Evolutionary conservation across 495 filamentous ascomycete species (phyloP).

Genomic region (Hypomontagnella submonticulosa): DNA sequence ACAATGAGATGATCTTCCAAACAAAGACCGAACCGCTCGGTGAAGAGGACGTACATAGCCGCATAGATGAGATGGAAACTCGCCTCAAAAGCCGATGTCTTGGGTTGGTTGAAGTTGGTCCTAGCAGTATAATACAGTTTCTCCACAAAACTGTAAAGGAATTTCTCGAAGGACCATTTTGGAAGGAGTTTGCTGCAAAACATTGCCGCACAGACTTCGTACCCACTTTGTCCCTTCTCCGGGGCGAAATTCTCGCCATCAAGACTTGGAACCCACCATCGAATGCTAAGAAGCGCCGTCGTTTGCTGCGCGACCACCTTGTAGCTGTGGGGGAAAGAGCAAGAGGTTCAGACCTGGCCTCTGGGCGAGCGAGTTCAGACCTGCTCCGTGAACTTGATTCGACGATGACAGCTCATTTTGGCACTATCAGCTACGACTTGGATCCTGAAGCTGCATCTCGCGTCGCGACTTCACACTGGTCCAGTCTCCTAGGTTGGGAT

Average conservation of each 20-base stretch:
- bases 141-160: constrained; percentile 1
- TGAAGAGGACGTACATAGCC: neutral
- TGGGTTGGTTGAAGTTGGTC: constrained; percentile 3
- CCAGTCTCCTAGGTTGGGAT: no score
- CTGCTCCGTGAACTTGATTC: no score
- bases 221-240: neutral
- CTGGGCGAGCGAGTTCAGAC: no score
- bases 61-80: constrained; percentile 1
- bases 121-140: neutral
- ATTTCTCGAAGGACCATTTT: neutral
- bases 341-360: no score
- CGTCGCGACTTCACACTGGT: no score
- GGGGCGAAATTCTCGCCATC: neutral
- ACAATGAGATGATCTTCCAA: constrained; percentile 3
- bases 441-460: no score
- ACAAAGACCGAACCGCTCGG: neutral
- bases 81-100: constrained; percentile 10
- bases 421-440: no score
- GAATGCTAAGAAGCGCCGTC: no score
- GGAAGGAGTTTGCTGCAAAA: neutral
- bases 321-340: no score
- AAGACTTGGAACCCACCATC: neutral
- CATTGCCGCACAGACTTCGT: neutral
- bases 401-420: no score
- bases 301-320: no score